Conservation (phyloP, 2,329 filamentous ascomycete genomes). For the Huntiella decipiens region DNA sequence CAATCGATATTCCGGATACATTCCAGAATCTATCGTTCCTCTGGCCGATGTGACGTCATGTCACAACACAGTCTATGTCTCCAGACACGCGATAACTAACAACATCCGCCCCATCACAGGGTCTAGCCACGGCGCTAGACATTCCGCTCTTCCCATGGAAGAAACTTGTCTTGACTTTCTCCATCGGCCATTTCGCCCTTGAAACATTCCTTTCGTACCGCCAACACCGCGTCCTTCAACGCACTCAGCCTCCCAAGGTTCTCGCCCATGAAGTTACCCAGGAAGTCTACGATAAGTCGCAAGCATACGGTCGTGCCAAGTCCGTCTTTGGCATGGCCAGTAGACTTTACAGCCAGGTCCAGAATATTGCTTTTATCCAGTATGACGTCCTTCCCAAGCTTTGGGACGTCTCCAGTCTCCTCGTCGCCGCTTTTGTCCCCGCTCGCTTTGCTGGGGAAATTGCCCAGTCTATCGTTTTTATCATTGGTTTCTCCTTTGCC, state of each 20-base stretch:
- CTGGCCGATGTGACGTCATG: conserved; percentile 3
- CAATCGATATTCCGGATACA: not conserved
- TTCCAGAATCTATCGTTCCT: not conserved
- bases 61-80: not conserved
- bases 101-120: conserved; percentile 23
- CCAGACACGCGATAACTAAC: conserved; percentile 4
- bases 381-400: conserved; percentile 80
- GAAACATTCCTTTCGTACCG: conserved; percentile 78
- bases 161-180: conserved; percentile 86
- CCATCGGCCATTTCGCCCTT: conserved; percentile 73
- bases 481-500: conserved; percentile 69
- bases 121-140: conserved; percentile 72
- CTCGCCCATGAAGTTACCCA: conserved; percentile 74
- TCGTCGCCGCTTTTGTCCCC: conserved; percentile 58
- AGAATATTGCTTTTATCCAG: conserved; percentile 78
- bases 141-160: conserved; percentile 94
- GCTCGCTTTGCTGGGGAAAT: conserved; percentile 77
- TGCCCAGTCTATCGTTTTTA: conserved; percentile 78
- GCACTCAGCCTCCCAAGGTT: conserved; percentile 64
- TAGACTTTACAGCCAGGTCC: conserved; percentile 67
- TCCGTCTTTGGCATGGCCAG: conserved; percentile 71
- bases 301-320: conserved; percentile 80
- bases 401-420: conserved; percentile 62
- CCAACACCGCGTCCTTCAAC: conserved; percentile 73
- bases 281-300: conserved; percentile 84